Conservation (phyloP, 306 rosid genomes). For the Vigna hirtella region DNA sequence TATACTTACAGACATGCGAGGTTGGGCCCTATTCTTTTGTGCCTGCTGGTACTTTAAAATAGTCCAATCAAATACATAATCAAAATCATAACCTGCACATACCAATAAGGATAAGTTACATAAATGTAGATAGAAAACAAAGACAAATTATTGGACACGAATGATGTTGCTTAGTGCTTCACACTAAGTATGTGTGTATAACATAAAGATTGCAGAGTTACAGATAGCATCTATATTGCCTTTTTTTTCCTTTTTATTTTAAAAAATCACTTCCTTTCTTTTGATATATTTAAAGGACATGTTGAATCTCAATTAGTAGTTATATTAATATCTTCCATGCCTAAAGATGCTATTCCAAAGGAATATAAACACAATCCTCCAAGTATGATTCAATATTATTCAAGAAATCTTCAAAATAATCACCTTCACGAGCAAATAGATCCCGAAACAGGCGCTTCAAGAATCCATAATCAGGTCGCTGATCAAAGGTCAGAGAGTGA, state of each 20-base stretch:
- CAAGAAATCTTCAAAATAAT: conserved; percentile 4
- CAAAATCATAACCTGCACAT: conserved; percentile 79
- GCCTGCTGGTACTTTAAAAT: conserved; percentile 88
- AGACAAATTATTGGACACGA: conserved; percentile 15
- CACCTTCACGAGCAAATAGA: conserved; percentile 90
- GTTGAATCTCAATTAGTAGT: not conserved
- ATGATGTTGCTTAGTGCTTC: conserved; percentile 14
- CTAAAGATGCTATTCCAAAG: conserved; percentile 2
- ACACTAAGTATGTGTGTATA: not conserved
- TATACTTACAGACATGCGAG: conserved; percentile 65
- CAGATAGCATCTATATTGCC: too few relatives aligned
- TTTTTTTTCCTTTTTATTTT: not conserved
- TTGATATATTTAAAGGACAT: conserved; percentile 1
- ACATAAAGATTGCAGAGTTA: conserved; percentile 10
- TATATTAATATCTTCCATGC: not conserved
- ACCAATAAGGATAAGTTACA: conserved; percentile 33
- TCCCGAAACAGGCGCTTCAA: conserved; percentile 92
- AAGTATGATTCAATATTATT: not conserved
- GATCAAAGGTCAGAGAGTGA: conserved; percentile 91
- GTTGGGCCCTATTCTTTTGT: conserved; percentile 71
- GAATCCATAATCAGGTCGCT: conserved; percentile 98
- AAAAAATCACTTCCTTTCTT: not conserved
- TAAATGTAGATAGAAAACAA: conserved; percentile 18
- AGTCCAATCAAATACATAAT: conserved; percentile 92
- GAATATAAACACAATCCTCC: not conserved